A percentile compares a stretch with the other conserved stretches of the same genome.
phyloP scores from a whole-genome alignment of 208 protist species.

The Leishmania tarentolae region DNA sequence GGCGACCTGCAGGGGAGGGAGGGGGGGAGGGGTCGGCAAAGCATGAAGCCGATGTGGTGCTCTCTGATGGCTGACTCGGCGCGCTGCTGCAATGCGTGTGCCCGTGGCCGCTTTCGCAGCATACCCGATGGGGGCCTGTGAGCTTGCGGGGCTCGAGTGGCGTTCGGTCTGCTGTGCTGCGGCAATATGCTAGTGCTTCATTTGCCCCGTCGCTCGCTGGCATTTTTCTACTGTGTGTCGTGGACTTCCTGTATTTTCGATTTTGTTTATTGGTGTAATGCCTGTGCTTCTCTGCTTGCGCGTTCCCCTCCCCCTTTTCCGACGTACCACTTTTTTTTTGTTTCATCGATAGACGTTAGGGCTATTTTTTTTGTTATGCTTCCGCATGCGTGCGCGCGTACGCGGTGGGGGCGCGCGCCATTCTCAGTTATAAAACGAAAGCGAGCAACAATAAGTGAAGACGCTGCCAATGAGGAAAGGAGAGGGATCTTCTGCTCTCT shows the following conservation, averaged over 20 bases:
- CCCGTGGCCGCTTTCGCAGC: not conserved
- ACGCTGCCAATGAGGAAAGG: not conserved
- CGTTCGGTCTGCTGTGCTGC: not conserved
- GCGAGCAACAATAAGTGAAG: not conserved
- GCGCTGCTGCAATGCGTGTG: not conserved
- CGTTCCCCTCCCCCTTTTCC: not conserved
- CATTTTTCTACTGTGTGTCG: not conserved
- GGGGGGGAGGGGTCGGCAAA: no score
- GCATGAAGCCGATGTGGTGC: not conserved
- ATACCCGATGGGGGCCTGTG: not conserved
- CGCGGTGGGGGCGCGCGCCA: no score
- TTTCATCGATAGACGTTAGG: not conserved
- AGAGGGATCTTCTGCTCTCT: not conserved
- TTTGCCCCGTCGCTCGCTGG: not conserved
- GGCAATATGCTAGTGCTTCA: not conserved
- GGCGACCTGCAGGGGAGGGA: not conserved
- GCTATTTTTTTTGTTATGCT: not conserved
- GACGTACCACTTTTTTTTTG: not conserved
- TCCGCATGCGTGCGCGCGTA: no score
- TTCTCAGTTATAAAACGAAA: not conserved
- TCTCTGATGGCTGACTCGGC: not conserved
- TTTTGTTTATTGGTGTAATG: not conserved
- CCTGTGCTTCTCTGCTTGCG: not conserved
- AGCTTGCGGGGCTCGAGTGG: not conserved
- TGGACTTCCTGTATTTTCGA: not conserved